Evolutionary conservation across 2,329 filamentous ascomycete species (phyloP).

Genomic region (Didymella keratinophila): DNA sequence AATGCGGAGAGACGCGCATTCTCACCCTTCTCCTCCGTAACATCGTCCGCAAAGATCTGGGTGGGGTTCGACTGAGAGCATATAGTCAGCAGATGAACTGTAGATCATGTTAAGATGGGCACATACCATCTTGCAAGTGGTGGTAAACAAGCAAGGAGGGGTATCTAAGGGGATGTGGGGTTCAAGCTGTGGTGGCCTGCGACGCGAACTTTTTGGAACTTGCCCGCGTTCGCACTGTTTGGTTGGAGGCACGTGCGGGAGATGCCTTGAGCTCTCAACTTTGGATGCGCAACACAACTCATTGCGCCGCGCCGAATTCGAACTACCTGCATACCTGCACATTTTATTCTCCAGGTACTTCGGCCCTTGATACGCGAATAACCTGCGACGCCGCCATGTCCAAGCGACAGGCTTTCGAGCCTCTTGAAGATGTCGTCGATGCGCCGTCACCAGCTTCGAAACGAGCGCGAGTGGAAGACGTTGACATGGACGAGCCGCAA

Average conservation of each 20-base stretch:
- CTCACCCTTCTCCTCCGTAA: conserved; percentile 97
- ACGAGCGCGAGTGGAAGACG: conserved; percentile 56
- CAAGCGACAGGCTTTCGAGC: conserved; percentile 57
- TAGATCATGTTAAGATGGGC: not conserved
- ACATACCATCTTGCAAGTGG: conserved; percentile 43
- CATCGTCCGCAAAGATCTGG: conserved; percentile 97
- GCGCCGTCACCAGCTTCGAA: conserved; percentile 59
- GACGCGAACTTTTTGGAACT: conserved; percentile 48
- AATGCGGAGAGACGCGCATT: conserved; percentile 99
- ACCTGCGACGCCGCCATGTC: conserved; percentile 46
- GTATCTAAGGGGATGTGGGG: conserved; percentile 43
- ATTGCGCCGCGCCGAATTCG: not conserved
- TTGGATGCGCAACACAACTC: not conserved
- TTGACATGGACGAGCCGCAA: conserved; percentile 44
- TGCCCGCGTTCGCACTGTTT: conserved; percentile 28
- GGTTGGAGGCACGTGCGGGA: conserved; percentile 20
- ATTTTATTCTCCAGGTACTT: not conserved
- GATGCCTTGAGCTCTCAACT: conserved; percentile 28
- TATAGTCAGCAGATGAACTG: conserved; percentile 21
- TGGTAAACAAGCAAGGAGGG: conserved; percentile 38
- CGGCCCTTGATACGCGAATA: not conserved
- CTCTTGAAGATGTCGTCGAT: conserved; percentile 52
- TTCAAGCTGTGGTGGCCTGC: conserved; percentile 36
- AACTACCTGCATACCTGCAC: too few relatives aligned
- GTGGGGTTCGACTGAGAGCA: conserved; percentile 72